Evolutionary conservation across 179 eudicot species (phyloP), one percentile per base, ranked within the genome.

Genomic region (Gypsophila paniculata): DNA sequence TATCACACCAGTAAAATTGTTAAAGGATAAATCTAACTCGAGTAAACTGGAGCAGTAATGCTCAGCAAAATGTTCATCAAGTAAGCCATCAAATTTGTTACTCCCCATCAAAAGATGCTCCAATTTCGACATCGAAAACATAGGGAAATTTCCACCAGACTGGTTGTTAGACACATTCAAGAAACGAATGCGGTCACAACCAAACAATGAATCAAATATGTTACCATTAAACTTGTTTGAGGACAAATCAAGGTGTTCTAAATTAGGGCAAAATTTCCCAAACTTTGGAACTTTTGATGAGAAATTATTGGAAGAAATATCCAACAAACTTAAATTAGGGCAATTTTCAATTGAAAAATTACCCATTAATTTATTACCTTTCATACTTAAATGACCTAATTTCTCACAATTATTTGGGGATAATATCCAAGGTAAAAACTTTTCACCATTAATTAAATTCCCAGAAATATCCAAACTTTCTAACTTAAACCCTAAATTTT

Each of bases 241-340:
- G 0, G 93, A 88, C 55, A 92, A 75, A 76, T 92, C 96, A 51
- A 92, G 82, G 74, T 88, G 82, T 39, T 71, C 68, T 65, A 91
- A 67, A 51, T 55, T 70, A 6, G 82, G 73, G 62, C 86, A 88
- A n/a, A 42, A 6, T 61, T 71, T 74, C 4, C 77, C 78, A 25
- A 91, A 80, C 2, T 25, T 21, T 14, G 96, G 96, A 15, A 88
- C 63, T 44, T 49, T 53, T 14, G 75, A 36, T n/a, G 93, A 83
- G 77, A 90, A 80, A 74, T 91, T 90, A 74, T 91, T 91, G 1
- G 70, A 62, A 0, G 97, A 88, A 44, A 90, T 75, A 76, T 90
- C 97, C 32, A 91, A 76, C 29, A 53, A 15, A 72, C 76, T 79
- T 80, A 92, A 80, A 1, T 36, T 81, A 21, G 54, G 58, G 63